phyloP scores from a whole-genome alignment of 75 land plant species.

The Sequoiadendron giganteum region DNA sequence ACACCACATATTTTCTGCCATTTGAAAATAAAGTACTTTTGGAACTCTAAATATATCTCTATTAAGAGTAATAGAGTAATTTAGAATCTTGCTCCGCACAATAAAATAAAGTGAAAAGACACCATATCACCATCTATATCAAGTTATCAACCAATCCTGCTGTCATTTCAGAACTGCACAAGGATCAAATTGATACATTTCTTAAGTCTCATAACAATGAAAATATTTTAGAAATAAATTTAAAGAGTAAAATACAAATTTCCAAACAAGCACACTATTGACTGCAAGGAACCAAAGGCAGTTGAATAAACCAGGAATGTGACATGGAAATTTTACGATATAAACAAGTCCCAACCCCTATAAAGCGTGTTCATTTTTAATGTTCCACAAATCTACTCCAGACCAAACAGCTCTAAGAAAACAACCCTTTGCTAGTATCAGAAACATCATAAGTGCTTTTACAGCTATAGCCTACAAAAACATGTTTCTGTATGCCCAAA shows the following conservation, averaged over 20 bases:
- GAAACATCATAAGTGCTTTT: not conserved
- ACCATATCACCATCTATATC: not conserved
- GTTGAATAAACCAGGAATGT: not conserved
- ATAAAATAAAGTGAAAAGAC: not conserved
- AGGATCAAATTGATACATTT: not conserved
- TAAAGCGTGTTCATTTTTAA: not conserved
- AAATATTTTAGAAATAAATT: not conserved
- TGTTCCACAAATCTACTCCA: not conserved
- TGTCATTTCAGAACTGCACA: not conserved
- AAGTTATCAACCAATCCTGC: not conserved
- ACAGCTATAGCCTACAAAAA: not conserved
- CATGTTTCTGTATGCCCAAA: not conserved
- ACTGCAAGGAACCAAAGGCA: not conserved
- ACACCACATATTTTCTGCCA: not conserved
- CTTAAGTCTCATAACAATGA: not conserved
- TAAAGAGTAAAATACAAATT: not conserved
- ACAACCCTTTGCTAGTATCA: not conserved
- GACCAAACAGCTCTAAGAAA: not conserved
- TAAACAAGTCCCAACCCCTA: not conserved
- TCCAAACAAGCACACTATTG: not conserved
- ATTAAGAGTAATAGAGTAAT: not conserved
- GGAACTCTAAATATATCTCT: not conserved
- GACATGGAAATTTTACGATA: not conserved
- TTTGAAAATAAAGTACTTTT: not conserved
- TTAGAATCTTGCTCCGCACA: not conserved